These are phyloP conservation scores for Boletus huronensis DNA, from an alignment of 768 basidiomycete species.

Conservation along the genomic window DNA sequence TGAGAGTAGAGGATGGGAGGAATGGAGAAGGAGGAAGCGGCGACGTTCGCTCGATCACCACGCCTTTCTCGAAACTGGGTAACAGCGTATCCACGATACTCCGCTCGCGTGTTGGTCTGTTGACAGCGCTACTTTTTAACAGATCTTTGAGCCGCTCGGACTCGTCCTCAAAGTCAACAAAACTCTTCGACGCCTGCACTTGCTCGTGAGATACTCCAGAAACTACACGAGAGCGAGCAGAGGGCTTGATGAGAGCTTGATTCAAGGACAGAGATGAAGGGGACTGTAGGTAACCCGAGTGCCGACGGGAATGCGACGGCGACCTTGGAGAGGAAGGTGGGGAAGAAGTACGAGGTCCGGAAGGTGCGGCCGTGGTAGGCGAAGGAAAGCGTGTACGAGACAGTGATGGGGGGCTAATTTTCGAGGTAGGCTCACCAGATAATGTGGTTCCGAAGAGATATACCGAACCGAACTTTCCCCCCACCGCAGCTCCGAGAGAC, in stretches of 20 bases:
- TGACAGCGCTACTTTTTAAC: conserved; percentile 52
- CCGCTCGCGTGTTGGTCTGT: conserved; percentile 27
- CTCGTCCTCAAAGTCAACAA: conserved; percentile 81
- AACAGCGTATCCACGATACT: conserved; percentile 32
- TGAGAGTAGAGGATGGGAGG: not conserved
- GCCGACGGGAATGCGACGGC: conserved; percentile 23
- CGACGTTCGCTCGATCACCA: conserved; percentile 21
- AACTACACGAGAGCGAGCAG: conserved; percentile 59
- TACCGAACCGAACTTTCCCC: conserved; percentile 23
- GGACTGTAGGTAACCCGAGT: conserved; percentile 30
- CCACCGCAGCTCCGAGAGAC: conserved; percentile 19
- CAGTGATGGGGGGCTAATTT: conserved; percentile 4
- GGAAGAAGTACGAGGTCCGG: conserved; percentile 14
- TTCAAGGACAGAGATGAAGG: conserved; percentile 37
- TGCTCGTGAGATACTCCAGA: conserved; percentile 69
- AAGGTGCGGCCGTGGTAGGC: not conserved
- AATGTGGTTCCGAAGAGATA: conserved; percentile 28
- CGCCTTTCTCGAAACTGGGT: conserved; percentile 30
- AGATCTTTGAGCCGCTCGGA: conserved; percentile 71
- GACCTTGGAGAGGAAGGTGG: conserved; percentile 22
- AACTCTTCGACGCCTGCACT: conserved; percentile 74
- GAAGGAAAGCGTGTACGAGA: conserved; percentile 14
- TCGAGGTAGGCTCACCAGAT: conserved; percentile 18
- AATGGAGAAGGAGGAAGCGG: conserved; percentile 15
- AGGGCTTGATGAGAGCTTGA: conserved; percentile 47